Evolutionary conservation across 2,329 filamentous ascomycete genomes (phyloP).

Genomic region (Phialophora macrospora): DNA sequence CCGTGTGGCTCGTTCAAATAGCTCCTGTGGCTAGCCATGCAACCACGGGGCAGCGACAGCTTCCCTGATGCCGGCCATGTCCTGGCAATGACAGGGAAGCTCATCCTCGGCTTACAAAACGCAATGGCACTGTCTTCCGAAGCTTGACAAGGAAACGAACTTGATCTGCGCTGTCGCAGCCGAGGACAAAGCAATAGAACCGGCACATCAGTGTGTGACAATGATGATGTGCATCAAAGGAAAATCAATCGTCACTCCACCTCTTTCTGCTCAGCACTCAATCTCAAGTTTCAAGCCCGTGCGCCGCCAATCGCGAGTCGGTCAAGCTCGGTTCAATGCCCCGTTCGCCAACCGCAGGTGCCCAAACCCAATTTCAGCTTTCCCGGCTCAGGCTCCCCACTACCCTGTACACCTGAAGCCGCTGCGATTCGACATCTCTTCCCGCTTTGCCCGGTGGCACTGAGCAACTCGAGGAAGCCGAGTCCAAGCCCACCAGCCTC

Average conservation of each 20-base stretch:
- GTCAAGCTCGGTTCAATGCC: conserved; percentile 6
- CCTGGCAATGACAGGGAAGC: not conserved
- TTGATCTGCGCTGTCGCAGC: not conserved
- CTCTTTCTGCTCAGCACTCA: conserved; percentile 17
- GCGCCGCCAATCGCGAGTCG: conserved; percentile 2
- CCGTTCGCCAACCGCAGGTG: conserved; percentile 12
- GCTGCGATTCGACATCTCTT: conserved; percentile 16
- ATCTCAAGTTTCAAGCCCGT: conserved; percentile 6
- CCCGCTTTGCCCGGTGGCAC: conserved; percentile 30
- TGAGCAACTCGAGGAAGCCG: conserved; percentile 19
- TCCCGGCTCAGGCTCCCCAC: conserved; percentile 11
- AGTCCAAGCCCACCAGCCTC: conserved; percentile 1
- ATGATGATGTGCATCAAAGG: not conserved
- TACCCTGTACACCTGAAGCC: not conserved
- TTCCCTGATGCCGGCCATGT: not conserved
- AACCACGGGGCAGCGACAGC: conserved; percentile 4
- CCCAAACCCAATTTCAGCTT: conserved; percentile 9
- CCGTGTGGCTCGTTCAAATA: conserved; percentile 18
- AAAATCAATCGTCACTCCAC: conserved; percentile 16
- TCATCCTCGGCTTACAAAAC: not conserved
- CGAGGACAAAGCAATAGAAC: not conserved
- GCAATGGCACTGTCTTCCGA: not conserved
- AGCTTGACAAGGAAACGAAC: not conserved
- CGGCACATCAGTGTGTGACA: conserved; percentile 11
- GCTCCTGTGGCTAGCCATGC: conserved; percentile 18